Conservation (phyloP, 2,329 filamentous ascomycete species). For the Teratosphaeria epicoccoides region DNA sequence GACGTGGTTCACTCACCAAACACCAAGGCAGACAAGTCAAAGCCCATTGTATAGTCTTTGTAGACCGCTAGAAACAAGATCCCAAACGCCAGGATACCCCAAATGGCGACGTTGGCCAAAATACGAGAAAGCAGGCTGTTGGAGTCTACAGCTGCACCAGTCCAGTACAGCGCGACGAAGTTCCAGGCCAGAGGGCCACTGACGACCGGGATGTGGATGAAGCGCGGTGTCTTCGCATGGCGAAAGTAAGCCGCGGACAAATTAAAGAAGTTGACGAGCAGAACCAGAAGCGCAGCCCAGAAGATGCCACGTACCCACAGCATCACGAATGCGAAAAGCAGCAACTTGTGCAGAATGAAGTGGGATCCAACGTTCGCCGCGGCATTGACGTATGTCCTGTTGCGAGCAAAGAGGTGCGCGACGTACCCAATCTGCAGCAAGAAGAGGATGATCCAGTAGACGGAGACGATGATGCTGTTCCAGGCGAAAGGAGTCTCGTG, state of each 20-base stretch:
- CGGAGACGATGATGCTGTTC: not conserved
- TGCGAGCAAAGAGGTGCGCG: not conserved
- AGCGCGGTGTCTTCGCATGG: not conserved
- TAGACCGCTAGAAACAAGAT: not conserved
- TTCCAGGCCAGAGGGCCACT: not conserved
- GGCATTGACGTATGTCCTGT: not conserved
- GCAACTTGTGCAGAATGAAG: not conserved
- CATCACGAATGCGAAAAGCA: not conserved
- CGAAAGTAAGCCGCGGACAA: not conserved
- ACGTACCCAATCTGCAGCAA: not conserved
- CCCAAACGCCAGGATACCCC: not conserved
- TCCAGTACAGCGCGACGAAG: not conserved
- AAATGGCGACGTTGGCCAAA: not conserved
- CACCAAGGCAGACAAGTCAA: not conserved
- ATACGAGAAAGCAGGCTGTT: not conserved
- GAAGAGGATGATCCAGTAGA: not conserved
- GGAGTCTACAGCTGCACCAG: not conserved
- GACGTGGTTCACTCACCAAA: not conserved
- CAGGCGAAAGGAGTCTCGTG: not conserved
- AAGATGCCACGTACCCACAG: not conserved
- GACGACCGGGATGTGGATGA: not conserved
- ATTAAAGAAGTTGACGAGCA: not conserved
- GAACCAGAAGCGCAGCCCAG: not conserved
- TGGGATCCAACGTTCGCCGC: not conserved
- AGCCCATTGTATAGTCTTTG: slow-evolving; percentile 1